Percentiles rank a stretch among this genome's conserved stretches.
Evolutionary conservation across 495 filamentous ascomycete species (phyloP).

Genomic region (Penicillium alfredii): DNA sequence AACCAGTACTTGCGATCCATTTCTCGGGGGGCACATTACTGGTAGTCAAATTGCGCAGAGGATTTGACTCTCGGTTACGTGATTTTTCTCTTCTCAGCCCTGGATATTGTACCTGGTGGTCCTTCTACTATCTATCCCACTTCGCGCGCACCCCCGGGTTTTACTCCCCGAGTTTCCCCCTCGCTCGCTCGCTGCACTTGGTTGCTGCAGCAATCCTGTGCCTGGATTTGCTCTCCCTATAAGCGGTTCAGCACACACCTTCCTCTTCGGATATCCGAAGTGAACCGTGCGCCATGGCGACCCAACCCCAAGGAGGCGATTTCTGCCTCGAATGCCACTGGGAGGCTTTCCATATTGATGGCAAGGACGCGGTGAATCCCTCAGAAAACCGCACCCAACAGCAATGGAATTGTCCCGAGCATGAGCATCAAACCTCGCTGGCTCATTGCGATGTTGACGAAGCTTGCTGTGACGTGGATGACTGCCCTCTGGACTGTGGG

Average conservation of each 20-base stretch:
- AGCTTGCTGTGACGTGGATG: conserved; percentile 40
- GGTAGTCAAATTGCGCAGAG: conserved; percentile 1
- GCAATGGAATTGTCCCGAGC: conserved; percentile 31
- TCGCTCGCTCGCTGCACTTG: neutral
- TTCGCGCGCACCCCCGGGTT: conserved; percentile 11
- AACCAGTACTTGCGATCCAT: too few species aligned
- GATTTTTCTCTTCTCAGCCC: conserved; percentile 2
- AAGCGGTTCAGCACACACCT: too few species aligned
- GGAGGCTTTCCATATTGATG: conserved; percentile 38
- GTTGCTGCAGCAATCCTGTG: neutral
- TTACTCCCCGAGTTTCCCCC: conserved; percentile 1
- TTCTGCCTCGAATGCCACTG: conserved; percentile 44
- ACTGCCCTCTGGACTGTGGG: conserved; percentile 37
- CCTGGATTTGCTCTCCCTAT: too few species aligned
- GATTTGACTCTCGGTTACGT: conserved; percentile 9
- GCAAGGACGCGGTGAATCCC: conserved; percentile 19
- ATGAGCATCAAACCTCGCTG: conserved; percentile 24
- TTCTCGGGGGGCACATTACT: too few species aligned
- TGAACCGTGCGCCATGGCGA: conserved; percentile 29
- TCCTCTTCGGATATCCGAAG: conserved; percentile 14
- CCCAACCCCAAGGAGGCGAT: conserved; percentile 29
- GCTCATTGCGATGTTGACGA: conserved; percentile 29
- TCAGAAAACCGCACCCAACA: conserved; percentile 14
- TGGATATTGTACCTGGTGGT: conserved; percentile 11
- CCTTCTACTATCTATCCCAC: conserved; percentile 9